Conservation (phyloP, 371 early-diverging fungal species). For the Dichotomocladium elegans region DNA sequence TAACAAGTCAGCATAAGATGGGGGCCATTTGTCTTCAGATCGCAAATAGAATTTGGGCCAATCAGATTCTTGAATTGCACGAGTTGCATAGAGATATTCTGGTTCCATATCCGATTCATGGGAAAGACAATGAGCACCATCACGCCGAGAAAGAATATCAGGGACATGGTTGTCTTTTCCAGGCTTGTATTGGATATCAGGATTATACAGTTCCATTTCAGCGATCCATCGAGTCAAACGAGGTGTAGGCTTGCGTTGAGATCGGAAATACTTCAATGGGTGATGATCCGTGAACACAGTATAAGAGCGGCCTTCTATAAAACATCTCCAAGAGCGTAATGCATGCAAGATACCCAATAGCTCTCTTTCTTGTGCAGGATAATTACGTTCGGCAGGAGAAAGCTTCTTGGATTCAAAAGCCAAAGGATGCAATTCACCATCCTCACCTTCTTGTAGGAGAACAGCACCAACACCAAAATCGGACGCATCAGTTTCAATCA, state of each 20-base stretch:
- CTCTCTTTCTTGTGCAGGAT: too few species aligned
- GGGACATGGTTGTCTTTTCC: too few species aligned
- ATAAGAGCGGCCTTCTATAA: constrained; percentile 25
- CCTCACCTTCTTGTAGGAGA: constrained; percentile 13
- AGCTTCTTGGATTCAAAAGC: constrained; percentile 14
- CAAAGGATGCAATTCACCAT: constrained; percentile 34
- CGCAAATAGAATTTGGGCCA: constrained; percentile 2
- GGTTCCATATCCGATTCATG: neutral
- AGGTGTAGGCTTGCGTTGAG: constrained; percentile 9
- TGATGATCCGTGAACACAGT: constrained; percentile 25
- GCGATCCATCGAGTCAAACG: constrained; percentile 10
- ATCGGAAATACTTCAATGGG: constrained; percentile 12
- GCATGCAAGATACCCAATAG: too few species aligned
- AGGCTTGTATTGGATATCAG: too few species aligned
- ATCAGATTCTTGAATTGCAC: neutral
- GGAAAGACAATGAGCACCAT: neutral
- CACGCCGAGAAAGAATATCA: constrained; percentile 15
- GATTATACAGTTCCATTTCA: constrained; percentile 17
- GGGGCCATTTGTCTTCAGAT: neutral
- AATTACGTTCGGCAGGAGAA: too few species aligned
- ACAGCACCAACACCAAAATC: too few species aligned
- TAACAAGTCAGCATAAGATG: neutral
- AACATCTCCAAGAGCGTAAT: constrained; percentile 26
- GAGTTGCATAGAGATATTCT: constrained; percentile 6
- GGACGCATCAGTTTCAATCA: too few species aligned